Evolutionary conservation across 345 rosid genomes (phyloP).

Genomic region (Excoecaria cochinchinensis): DNA sequence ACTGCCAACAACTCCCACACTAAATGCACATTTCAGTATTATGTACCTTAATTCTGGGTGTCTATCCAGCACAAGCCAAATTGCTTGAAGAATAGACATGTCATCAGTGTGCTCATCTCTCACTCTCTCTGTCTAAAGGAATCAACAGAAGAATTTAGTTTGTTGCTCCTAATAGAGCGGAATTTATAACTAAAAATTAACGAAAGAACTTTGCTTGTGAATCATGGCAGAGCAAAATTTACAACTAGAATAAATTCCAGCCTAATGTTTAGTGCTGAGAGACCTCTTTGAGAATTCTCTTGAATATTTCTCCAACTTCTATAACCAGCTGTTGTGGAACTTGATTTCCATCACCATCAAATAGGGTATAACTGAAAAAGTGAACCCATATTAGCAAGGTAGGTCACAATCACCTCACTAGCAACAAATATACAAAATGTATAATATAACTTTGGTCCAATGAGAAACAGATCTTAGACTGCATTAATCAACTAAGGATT

Average conservation of each 20-base stretch:
- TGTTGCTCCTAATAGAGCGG: not conserved
- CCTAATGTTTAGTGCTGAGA: conserved; percentile 11
- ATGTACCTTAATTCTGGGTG: conserved; percentile 74
- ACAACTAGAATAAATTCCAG: not conserved
- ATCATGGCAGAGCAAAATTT: not conserved
- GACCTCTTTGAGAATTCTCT: conserved; percentile 83
- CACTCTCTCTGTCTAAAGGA: conserved; percentile 66
- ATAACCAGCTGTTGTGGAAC: conserved; percentile 61
- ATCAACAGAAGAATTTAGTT: conserved; percentile 18
- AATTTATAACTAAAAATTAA: not conserved
- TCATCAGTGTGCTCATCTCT: conserved; percentile 67
- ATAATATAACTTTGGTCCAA: conserved; percentile 9
- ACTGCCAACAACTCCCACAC: not conserved
- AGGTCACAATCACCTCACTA: conserved; percentile 14
- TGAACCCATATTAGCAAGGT: conserved; percentile 22
- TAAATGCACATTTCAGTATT: not conserved
- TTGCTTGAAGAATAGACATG: conserved; percentile 86
- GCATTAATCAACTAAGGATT: not conserved
- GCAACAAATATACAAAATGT: not conserved
- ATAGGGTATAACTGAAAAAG: conserved; percentile 59
- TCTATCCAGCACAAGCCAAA: conserved; percentile 62
- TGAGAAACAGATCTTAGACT: not conserved
- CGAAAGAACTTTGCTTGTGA: not conserved
- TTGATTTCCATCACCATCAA: conserved; percentile 60
- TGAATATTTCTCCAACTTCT: conserved; percentile 71